phyloP scores from a whole-genome alignment of 2,329 filamentous ascomycete genomes.

The Aspergillus awamori region DNA sequence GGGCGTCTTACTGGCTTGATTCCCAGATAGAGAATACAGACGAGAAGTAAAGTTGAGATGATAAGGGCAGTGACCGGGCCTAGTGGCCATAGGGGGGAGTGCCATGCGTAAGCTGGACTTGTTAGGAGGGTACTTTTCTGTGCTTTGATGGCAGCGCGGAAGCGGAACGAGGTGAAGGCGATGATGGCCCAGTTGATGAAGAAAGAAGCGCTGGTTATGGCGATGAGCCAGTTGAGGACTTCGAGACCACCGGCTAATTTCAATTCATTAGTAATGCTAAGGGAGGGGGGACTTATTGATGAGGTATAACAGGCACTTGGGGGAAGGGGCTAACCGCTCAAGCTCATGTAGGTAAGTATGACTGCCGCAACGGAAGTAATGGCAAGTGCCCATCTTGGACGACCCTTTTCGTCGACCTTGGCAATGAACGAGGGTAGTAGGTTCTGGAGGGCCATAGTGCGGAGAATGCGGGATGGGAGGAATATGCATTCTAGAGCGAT shows the following conservation, averaged over 20 bases:
- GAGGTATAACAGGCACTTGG: too few relatives aligned
- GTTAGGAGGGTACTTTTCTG: conserved; percentile 28
- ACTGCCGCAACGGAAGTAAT: conserved; percentile 31
- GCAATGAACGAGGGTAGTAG: conserved; percentile 33
- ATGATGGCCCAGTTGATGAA: conserved; percentile 42
- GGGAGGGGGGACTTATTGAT: too few relatives aligned
- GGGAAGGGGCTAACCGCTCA: conserved; percentile 20
- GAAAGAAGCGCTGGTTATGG: conserved; percentile 36
- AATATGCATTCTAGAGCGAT: conserved; percentile 39
- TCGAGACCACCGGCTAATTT: conserved; percentile 7
- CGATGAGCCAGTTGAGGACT: conserved; percentile 15
- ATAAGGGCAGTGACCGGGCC: conserved; percentile 19
- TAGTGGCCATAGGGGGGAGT: conserved; percentile 32
- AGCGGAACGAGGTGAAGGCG: conserved; percentile 34
- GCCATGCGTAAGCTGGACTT: conserved; percentile 32
- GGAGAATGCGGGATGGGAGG: conserved; percentile 35
- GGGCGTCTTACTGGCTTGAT: conserved; percentile 7
- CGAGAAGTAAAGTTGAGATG: not conserved
- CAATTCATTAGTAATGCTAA: too few relatives aligned
- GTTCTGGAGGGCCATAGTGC: conserved; percentile 33
- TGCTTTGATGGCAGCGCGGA: conserved; percentile 29
- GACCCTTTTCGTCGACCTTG: conserved; percentile 32
- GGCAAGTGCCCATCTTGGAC: conserved; percentile 32
- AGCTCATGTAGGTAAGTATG: conserved; percentile 35
- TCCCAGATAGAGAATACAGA: conserved; percentile 5